phyloP scores from a whole-genome alignment of 768 basidiomycete genomes.

The Suillus hirtellus region DNA sequence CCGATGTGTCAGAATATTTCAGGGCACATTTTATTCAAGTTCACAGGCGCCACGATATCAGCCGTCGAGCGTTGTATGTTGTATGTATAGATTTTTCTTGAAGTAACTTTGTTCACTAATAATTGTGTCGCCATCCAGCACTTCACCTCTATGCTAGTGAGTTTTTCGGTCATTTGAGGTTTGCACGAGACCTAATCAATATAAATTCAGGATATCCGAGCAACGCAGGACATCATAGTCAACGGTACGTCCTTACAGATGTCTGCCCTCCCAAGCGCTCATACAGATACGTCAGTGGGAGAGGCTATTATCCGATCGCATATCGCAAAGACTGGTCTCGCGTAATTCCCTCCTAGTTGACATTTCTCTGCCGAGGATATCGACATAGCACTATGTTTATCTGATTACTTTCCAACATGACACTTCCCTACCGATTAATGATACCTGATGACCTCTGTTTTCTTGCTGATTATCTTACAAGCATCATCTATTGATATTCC shows the following conservation, averaged over 20 bases:
- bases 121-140: slow-evolving; percentile 42
- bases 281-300: slow-evolving; percentile 44
- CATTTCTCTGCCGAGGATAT: neutral
- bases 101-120: slow-evolving; percentile 9
- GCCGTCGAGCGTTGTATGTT: slow-evolving; percentile 60
- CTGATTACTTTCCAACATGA: slow-evolving; percentile 8
- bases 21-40: slow-evolving; percentile 81
- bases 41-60: slow-evolving; percentile 64
- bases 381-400: slow-evolving; percentile 6
- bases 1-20: slow-evolving; percentile 76
- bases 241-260: slow-evolving; percentile 44
- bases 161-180: slow-evolving; percentile 18
- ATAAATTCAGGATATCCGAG: slow-evolving; percentile 55
- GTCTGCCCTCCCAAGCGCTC: slow-evolving; percentile 8
- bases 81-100: slow-evolving; percentile 42
- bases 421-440: slow-evolving; percentile 2
- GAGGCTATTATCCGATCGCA: slow-evolving; percentile 70
- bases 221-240: slow-evolving; percentile 65
- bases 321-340: slow-evolving; percentile 52
- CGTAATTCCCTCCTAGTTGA: slow-evolving; percentile 16
- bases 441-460: slow-evolving; percentile 5
- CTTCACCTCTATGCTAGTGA: slow-evolving; percentile 70
- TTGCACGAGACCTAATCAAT: slow-evolving; percentile 3
- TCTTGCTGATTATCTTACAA: slow-evolving; percentile 5
- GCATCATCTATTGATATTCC: slow-evolving; percentile 7